These are phyloP conservation scores for Phytophthora pini DNA, from an alignment of 352 stramenopile species.

Conservation along the genomic window DNA sequence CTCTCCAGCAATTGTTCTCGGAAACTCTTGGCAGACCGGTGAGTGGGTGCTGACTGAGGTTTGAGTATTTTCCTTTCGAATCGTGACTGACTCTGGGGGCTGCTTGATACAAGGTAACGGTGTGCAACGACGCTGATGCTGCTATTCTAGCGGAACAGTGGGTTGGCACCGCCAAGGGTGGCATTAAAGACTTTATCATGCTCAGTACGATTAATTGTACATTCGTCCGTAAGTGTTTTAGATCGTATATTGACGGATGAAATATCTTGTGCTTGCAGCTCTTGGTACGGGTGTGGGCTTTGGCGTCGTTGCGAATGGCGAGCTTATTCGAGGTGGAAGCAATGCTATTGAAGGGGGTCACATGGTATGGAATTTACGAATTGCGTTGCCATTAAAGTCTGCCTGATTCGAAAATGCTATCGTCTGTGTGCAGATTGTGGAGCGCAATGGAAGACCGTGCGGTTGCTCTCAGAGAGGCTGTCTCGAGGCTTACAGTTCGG, in stretches of 20 bases:
- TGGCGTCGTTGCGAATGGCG: constrained; percentile 66
- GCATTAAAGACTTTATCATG: constrained; percentile 83
- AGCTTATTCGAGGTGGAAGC: constrained; percentile 71
- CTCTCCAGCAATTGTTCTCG: constrained; percentile 61
- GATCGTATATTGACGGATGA: constrained; percentile 3
- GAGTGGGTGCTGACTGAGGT: neutral
- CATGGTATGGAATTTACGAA: constrained; percentile 46
- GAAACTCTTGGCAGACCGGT: constrained; percentile 44
- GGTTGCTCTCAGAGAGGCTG: constrained; percentile 79
- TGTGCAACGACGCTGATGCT: constrained; percentile 86
- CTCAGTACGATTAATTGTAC: constrained; percentile 57
- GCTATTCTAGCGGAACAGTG: constrained; percentile 84
- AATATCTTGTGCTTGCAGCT: constrained; percentile 36
- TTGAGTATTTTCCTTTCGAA: neutral
- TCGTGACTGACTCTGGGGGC: neutral
- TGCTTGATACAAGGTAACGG: constrained; percentile 35
- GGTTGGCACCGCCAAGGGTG: constrained; percentile 69
- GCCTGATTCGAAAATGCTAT: constrained; percentile 1
- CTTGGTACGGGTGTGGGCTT: constrained; percentile 80
- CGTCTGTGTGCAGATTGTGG: constrained; percentile 65
- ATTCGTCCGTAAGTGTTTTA: neutral
- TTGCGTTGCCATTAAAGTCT: neutral
- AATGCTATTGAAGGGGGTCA: constrained; percentile 84
- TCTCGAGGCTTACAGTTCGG: constrained; percentile 83
- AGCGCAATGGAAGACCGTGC: constrained; percentile 79